Percentiles rank a stretch among this genome's conserved stretches.
Evolutionary conservation across 768 basidiomycete species (phyloP).

Genomic region (Chiua virens): DNA sequence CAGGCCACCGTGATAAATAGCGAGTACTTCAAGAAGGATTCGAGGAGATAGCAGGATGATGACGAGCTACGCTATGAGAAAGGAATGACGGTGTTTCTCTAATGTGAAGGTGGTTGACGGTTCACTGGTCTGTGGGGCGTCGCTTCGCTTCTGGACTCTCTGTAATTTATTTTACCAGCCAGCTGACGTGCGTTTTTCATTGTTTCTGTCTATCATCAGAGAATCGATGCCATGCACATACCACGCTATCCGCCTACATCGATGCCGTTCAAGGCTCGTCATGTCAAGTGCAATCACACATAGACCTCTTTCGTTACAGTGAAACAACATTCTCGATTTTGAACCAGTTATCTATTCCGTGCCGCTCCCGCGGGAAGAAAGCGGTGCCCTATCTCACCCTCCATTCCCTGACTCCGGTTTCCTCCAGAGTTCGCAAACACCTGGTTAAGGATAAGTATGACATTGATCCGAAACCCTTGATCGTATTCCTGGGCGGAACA

Average conservation of each 20-base stretch:
- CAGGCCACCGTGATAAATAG: constrained; percentile 87
- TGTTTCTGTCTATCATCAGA: constrained; percentile 8
- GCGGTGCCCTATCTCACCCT: background rate
- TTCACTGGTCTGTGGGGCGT: constrained; percentile 7
- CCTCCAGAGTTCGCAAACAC: background rate
- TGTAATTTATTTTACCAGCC: constrained; percentile 29
- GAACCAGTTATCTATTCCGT: background rate
- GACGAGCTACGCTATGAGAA: background rate
- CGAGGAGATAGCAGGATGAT: constrained; percentile 30
- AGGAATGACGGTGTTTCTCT: constrained; percentile 6
- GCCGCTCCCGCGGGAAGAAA: background rate
- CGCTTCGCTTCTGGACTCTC: constrained; percentile 23
- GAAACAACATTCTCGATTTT: background rate
- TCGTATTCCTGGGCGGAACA: background rate
- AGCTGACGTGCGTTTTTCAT: constrained; percentile 26
- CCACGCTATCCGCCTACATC: constrained; percentile 5
- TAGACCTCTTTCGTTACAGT: no score
- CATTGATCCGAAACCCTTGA: background rate
- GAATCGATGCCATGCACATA: constrained; percentile 1
- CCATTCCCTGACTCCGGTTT: background rate
- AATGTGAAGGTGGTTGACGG: constrained; percentile 3
- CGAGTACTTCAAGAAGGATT: constrained; percentile 69
- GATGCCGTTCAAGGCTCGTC: background rate
- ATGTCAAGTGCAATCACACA: no score
- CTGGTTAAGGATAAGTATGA: no score